Conservation (phyloP, 352 stramenopile species). For the Phytophthora pini region DNA sequence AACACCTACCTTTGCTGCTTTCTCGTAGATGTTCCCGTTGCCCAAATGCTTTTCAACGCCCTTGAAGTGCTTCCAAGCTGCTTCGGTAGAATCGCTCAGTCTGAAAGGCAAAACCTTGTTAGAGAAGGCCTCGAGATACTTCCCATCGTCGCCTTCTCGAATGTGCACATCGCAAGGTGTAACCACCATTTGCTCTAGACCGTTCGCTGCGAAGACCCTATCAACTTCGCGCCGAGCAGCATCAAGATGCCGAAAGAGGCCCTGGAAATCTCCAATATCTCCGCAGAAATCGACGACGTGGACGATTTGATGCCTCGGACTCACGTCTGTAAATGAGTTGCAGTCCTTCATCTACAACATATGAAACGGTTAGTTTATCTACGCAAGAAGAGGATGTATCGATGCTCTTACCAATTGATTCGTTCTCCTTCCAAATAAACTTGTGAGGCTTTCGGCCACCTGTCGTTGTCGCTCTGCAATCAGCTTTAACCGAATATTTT, state of each 20-base stretch:
- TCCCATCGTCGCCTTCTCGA: slow-evolving; percentile 24
- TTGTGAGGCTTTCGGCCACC: slow-evolving; percentile 3
- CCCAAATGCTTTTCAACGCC: slow-evolving; percentile 21
- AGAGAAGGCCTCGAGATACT: slow-evolving; percentile 31
- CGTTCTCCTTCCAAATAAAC: slow-evolving; percentile 12
- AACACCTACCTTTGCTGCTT: slow-evolving; percentile 12
- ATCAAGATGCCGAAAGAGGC: slow-evolving; percentile 22
- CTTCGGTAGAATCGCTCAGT: slow-evolving; percentile 8
- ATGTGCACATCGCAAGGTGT: slow-evolving; percentile 6
- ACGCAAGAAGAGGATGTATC: not conserved
- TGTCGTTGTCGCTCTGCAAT: slow-evolving; percentile 33
- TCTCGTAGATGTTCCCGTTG: too few species aligned
- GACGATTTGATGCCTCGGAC: not conserved
- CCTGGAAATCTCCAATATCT: slow-evolving; percentile 13
- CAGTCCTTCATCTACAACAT: too few species aligned
- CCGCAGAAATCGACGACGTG: not conserved
- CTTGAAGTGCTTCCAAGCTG: slow-evolving; percentile 39
- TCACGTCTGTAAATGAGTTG: not conserved
- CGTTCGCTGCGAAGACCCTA: slow-evolving; percentile 11
- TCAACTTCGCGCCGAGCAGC: slow-evolving; percentile 26
- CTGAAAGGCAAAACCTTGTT: slow-evolving; percentile 42
- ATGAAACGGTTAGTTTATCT: too few species aligned
- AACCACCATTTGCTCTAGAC: too few species aligned
- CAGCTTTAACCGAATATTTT: slow-evolving; percentile 26
- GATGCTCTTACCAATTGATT: slow-evolving; percentile 7